Percentiles rank a stretch among this genome's conserved stretches.
phyloP scores from a whole-genome alignment of 2,329 filamentous ascomycete species.

The Pestalotiopsis sp. region DNA sequence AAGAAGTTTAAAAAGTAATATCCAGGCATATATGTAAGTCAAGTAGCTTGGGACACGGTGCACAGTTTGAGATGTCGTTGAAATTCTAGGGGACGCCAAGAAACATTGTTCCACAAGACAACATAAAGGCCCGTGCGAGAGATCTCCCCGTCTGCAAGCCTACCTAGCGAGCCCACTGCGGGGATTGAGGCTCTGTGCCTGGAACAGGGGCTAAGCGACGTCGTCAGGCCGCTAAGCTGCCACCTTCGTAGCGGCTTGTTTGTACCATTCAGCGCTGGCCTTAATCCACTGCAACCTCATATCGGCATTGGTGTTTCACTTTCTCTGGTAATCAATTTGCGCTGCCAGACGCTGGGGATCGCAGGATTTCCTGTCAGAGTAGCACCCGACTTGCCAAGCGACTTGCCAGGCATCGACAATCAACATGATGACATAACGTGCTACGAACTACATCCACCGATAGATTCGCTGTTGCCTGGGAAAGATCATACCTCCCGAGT shows the following conservation, averaged over 20 bases:
- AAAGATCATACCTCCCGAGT: background rate
- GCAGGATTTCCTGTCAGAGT: background rate
- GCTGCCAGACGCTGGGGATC: background rate
- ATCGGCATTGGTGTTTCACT: background rate
- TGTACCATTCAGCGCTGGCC: background rate
- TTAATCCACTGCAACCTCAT: background rate
- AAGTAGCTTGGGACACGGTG: background rate
- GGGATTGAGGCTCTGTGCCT: conserved; percentile 10
- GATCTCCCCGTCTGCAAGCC: background rate
- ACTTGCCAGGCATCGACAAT: background rate
- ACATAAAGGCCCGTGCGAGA: background rate
- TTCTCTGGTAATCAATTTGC: background rate
- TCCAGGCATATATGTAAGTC: background rate
- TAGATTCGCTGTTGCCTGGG: conserved; percentile 2
- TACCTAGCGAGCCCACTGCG: conserved; percentile 5
- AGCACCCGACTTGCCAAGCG: background rate
- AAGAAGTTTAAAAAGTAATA: too few relatives aligned
- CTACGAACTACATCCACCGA: background rate
- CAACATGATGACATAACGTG: conserved; percentile 1
- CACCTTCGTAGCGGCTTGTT: background rate
- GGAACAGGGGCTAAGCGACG: background rate
- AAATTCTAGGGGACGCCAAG: background rate
- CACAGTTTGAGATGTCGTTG: background rate
- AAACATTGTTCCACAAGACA: background rate
- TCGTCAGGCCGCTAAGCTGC: background rate